Conservation (phyloP, 129 eudicot genomes). For the Heracleum sosnowskyi region DNA sequence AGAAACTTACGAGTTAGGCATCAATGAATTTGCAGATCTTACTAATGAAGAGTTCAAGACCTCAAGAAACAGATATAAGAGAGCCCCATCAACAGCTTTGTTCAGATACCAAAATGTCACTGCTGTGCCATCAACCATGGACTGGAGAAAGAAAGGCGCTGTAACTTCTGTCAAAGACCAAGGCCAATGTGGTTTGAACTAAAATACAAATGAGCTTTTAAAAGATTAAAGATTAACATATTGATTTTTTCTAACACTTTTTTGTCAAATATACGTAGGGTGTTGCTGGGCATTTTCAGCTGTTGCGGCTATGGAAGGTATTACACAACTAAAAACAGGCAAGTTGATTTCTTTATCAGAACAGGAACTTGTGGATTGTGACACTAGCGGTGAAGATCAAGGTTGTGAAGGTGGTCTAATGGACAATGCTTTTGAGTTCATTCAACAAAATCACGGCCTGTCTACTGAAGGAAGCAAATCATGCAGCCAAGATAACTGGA, state of each 20-base stretch:
- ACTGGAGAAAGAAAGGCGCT: background rate
- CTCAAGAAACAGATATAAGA: background rate
- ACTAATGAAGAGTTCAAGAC: background rate
- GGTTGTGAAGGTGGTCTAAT: background rate
- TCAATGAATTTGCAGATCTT: background rate
- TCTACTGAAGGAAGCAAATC: slow-evolving; percentile 9
- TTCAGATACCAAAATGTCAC: background rate
- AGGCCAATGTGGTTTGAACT: background rate
- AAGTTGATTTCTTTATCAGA: background rate
- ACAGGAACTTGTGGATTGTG: background rate
- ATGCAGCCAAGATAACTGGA: slow-evolving; percentile 14
- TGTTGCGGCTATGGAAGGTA: background rate
- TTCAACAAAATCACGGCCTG: slow-evolving; percentile 8
- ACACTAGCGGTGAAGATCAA: background rate
- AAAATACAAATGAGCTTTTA: background rate
- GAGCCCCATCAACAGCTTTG: background rate
- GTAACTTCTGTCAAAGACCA: background rate
- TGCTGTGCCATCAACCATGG: background rate
- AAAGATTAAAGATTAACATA: no score
- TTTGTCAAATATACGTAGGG: background rate
- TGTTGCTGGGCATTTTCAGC: background rate
- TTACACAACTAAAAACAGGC: background rate
- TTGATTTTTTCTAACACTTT: background rate
- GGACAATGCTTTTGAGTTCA: background rate
- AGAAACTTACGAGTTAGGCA: background rate